Conservation (phyloP, 345 rosid species). For the Turritis glabra region DNA sequence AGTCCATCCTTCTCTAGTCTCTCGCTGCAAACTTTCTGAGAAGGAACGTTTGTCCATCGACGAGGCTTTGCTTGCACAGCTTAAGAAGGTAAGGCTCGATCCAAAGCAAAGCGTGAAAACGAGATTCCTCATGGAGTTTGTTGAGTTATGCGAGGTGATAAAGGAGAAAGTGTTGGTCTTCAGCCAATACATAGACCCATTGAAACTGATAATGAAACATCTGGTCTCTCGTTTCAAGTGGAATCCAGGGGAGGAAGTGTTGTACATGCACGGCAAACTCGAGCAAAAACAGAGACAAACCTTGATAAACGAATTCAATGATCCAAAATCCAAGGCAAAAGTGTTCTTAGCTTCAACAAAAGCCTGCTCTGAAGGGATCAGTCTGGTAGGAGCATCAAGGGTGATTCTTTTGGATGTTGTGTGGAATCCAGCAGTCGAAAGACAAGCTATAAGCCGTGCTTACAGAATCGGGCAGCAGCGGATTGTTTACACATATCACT, state of each 20-base stretch:
- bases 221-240: constrained; percentile 43
- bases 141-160: constrained; percentile 38
- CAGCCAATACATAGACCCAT: constrained; percentile 56
- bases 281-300: constrained; percentile 47
- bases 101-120: constrained; percentile 61
- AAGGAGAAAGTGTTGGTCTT: constrained; percentile 70
- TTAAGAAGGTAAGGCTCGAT: constrained; percentile 34
- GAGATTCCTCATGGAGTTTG: constrained; percentile 53
- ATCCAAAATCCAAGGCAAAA: constrained; percentile 49
- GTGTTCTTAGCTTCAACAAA: constrained; percentile 69
- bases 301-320: constrained; percentile 53
- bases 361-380: constrained; percentile 78
- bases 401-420: constrained; percentile 67
- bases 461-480: constrained; percentile 66
- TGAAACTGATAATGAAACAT: constrained; percentile 51
- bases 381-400: constrained; percentile 74
- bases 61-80: constrained; percentile 31
- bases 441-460: constrained; percentile 82
- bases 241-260: constrained; percentile 46
- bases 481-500: constrained; percentile 61
- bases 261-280: constrained; percentile 54
- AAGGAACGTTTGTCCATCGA: constrained; percentile 14
- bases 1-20: constrained; percentile 65
- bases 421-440: constrained; percentile 79
- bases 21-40: constrained; percentile 33